phyloP scores from a whole-genome alignment of 192 early-diverging fungal genomes.

The Phycomyces nitens region DNA sequence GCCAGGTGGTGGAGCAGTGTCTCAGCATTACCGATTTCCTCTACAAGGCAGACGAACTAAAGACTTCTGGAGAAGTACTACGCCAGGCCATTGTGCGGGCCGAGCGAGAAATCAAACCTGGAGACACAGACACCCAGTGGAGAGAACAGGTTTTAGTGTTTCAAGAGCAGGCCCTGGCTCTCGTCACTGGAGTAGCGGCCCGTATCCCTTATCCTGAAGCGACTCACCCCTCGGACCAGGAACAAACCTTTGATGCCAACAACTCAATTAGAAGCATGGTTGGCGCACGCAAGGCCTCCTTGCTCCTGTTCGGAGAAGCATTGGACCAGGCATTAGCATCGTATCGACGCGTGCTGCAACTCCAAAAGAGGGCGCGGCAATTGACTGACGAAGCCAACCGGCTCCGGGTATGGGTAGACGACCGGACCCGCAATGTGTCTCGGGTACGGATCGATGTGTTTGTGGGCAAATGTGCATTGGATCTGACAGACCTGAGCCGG shows the following conservation, averaged over 20 bases:
- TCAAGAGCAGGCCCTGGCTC: conserved; percentile 22
- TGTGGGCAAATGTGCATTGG: conserved; percentile 19
- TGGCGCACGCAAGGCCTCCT: conserved; percentile 11
- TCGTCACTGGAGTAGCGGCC: conserved; percentile 22
- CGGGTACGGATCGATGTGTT: conserved; percentile 12
- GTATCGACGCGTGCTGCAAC: conserved; percentile 24
- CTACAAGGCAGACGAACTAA: conserved; percentile 20
- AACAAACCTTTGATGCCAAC: conserved; percentile 30
- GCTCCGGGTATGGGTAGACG: conserved; percentile 22
- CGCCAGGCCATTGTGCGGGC: conserved; percentile 20
- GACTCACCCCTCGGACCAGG: conserved; percentile 4
- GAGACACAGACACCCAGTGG: conserved; percentile 16
- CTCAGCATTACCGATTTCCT: conserved; percentile 36
- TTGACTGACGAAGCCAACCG: conserved; percentile 20
- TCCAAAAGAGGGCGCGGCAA: conserved; percentile 20
- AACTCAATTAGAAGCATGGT: conserved; percentile 22
- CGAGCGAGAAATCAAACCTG: conserved; percentile 15
- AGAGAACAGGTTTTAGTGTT: conserved; percentile 14
- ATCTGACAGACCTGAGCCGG: conserved; percentile 20
- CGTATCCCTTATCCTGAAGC: conserved; percentile 28
- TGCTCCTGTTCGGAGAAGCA: conserved; percentile 28
- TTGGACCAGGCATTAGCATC: conserved; percentile 23
- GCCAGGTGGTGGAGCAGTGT: conserved; percentile 36
- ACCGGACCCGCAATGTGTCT: conserved; percentile 9
- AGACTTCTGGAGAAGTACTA: conserved; percentile 19